These are phyloP conservation scores for Ophiocordyceps polyrhachis-furcata DNA, from an alignment of 2,329 filamentous ascomycete genomes.

Conservation along the genomic window DNA sequence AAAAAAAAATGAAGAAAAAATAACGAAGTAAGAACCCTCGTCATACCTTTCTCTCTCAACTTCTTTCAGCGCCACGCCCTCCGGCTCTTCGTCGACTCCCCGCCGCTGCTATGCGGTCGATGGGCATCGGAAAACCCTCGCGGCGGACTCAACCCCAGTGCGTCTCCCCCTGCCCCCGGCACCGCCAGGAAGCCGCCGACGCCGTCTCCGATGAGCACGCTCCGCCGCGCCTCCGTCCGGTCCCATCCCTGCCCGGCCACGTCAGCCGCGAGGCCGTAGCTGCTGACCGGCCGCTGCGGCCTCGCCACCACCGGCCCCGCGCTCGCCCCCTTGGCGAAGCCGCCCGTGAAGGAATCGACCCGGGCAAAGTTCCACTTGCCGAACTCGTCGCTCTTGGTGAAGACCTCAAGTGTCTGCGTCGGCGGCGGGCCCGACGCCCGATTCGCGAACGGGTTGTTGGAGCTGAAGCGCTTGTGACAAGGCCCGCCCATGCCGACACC, in stretches of 20 bases:
- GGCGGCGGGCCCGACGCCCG: constrained; percentile 15
- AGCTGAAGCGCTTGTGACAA: constrained; percentile 30
- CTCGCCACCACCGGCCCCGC: constrained; percentile 9
- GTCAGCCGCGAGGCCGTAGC: constrained; percentile 37
- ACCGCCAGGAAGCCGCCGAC: constrained; percentile 34
- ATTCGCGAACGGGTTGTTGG: constrained; percentile 39
- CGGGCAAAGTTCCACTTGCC: constrained; percentile 40
- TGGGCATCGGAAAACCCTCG: constrained; percentile 7
- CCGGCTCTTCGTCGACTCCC: constrained; percentile 1
- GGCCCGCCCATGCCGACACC: constrained; percentile 3
- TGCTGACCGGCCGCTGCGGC: constrained; percentile 27
- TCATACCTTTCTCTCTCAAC: background rate
- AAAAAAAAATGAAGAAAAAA: too few relatives aligned
- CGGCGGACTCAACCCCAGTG: constrained; percentile 1
- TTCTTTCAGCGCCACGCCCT: constrained; percentile 1
- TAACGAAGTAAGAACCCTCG: background rate
- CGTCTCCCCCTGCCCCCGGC: constrained; percentile 14
- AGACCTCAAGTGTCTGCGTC: constrained; percentile 38
- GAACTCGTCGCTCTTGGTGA: constrained; percentile 39
- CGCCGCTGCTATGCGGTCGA: constrained; percentile 19
- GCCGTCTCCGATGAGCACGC: constrained; percentile 33
- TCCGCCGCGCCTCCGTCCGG: constrained; percentile 30
- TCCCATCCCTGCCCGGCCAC: constrained; percentile 30
- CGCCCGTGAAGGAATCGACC: constrained; percentile 16
- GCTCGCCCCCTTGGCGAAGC: background rate